Evolutionary conservation across 2,329 filamentous ascomycete species (phyloP).

Genomic region (Pseudohalonectria lignicola): DNA sequence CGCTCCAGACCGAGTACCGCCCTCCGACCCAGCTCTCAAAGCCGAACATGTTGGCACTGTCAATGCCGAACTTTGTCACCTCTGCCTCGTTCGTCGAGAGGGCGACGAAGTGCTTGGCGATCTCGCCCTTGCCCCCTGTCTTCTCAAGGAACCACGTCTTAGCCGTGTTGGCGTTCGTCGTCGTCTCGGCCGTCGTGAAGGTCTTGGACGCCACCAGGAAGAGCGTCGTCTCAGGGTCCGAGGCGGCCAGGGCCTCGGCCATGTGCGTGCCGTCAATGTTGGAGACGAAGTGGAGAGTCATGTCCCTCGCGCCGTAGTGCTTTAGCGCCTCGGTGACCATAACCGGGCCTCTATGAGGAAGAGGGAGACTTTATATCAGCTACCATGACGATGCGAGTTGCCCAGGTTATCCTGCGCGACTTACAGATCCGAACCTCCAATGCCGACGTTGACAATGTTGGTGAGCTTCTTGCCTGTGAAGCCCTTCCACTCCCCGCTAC

Average conservation of each 20-base stretch:
- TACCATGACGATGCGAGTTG: no score
- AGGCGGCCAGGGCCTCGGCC: constrained; percentile 78
- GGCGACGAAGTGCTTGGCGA: constrained; percentile 98
- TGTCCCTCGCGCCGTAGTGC: constrained; percentile 75
- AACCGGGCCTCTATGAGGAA: constrained; percentile 74
- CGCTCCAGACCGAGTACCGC: constrained; percentile 97
- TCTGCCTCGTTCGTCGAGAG: constrained; percentile 92
- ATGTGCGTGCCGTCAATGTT: constrained; percentile 99
- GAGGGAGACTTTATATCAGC: neutral
- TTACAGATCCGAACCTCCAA: constrained; percentile 96
- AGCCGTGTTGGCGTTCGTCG: constrained; percentile 92
- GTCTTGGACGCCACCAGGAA: constrained; percentile 99
- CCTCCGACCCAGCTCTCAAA: constrained; percentile 99
- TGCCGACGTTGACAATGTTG: constrained; percentile 94
- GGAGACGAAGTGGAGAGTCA: constrained; percentile 95
- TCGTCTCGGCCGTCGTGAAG: constrained; percentile 96
- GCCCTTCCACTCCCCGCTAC: constrained; percentile 93
- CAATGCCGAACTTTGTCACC: constrained; percentile 97
- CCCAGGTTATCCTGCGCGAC: no score
- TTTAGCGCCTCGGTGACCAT: constrained; percentile 99
- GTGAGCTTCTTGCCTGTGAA: constrained; percentile 96
- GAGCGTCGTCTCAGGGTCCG: constrained; percentile 94
- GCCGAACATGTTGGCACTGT: constrained; percentile 98
- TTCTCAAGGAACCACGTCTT: constrained; percentile 94
- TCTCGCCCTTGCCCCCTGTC: constrained; percentile 64